Percentiles rank a stretch among this genome's conserved stretches.
Evolutionary conservation across 2,329 filamentous ascomycete species (phyloP).

Genomic region (Fusarium albidum): DNA sequence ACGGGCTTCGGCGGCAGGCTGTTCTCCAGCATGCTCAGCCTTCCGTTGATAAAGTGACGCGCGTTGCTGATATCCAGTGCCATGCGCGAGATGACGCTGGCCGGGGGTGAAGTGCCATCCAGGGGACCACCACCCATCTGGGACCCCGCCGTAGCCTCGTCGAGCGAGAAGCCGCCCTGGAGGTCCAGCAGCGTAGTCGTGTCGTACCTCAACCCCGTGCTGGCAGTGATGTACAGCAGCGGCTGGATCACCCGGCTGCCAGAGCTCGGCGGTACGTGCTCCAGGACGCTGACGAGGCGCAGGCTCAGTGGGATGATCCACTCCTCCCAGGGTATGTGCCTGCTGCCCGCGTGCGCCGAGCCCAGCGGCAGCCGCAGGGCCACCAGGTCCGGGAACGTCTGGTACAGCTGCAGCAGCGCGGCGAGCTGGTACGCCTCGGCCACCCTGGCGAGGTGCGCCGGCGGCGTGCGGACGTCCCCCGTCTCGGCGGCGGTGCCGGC

Average conservation of each 20-base stretch:
- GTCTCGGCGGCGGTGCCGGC: too few species aligned
- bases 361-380: constrained; percentile 41
- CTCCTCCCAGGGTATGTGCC: constrained; percentile 45
- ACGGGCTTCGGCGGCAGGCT: constrained; percentile 53
- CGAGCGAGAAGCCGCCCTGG: constrained; percentile 16
- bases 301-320: constrained; percentile 48
- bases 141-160: constrained; percentile 12
- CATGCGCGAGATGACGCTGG: constrained; percentile 34
- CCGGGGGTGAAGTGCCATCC: constrained; percentile 9
- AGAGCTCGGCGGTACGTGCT: constrained; percentile 46
- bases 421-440: constrained; percentile 52
- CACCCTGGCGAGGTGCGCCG: constrained; percentile 44
- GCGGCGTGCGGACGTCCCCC: constrained; percentile 42
- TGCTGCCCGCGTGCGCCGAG: constrained; percentile 25
- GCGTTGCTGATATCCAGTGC: constrained; percentile 49
- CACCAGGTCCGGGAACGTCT: constrained; percentile 49
- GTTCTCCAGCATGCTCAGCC: constrained; percentile 49
- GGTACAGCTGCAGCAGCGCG: constrained; percentile 50
- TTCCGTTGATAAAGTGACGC: constrained; percentile 49
- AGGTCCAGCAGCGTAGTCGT: constrained; percentile 27
- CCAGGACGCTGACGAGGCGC: constrained; percentile 43
- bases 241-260: constrained; percentile 49
- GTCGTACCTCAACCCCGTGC: constrained; percentile 45
- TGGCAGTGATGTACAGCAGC: constrained; percentile 48
- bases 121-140: too few species aligned